These are phyloP conservation scores for Trichosporon sp. DNA, from an alignment of 1,284 basidiomycete genomes.

Conservation along the genomic window DNA sequence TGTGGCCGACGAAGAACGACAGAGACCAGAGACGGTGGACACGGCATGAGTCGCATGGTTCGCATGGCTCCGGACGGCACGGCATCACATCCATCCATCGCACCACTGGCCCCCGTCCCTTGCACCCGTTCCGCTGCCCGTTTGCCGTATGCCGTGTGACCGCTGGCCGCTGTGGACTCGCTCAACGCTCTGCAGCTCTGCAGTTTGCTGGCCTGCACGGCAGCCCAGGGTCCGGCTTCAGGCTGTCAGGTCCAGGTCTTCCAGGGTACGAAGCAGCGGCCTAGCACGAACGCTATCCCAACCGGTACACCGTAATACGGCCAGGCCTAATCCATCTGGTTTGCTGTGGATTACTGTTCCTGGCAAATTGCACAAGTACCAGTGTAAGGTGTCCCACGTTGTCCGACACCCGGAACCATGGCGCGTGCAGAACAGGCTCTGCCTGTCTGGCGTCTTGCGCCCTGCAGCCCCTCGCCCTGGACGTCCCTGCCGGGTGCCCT, in stretches of 20 bases:
- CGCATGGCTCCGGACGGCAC: background rate
- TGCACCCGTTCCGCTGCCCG: slow-evolving; percentile 9
- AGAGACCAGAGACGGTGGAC: background rate
- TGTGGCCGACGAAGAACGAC: background rate
- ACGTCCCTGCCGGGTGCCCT: background rate
- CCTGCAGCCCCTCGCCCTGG: no score
- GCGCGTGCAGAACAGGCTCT: no score
- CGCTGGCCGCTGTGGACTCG: background rate
- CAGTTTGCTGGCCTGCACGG: background rate
- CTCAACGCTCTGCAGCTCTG: background rate
- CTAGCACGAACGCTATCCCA: background rate
- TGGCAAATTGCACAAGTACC: background rate
- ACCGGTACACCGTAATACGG: background rate
- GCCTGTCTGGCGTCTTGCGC: no score
- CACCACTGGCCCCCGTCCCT: background rate
- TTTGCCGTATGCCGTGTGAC: background rate
- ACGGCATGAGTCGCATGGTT: background rate
- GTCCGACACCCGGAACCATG: no score
- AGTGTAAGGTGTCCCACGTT: background rate
- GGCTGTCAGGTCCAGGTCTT: background rate
- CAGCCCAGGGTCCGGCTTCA: background rate
- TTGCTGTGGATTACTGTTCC: background rate
- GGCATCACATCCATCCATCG: background rate
- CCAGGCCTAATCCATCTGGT: background rate
- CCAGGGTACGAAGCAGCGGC: background rate